These are phyloP conservation scores for Tylopilus sp. DNA, from an alignment of 768 basidiomycete genomes.

Conservation along the genomic window DNA sequence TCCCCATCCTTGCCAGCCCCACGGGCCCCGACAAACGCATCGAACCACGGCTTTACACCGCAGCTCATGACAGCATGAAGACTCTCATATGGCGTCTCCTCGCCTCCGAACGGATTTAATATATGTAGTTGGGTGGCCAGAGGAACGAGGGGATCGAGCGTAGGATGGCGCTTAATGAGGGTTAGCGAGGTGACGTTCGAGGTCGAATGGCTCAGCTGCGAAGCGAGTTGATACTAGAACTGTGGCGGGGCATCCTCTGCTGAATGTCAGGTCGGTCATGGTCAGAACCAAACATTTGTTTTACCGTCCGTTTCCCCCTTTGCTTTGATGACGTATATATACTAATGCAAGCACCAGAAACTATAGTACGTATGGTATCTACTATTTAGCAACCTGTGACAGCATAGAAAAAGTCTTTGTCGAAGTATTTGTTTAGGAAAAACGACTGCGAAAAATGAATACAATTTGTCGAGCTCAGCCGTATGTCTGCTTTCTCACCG, in stretches of 20 bases:
- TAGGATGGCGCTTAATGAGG: conserved; percentile 87
- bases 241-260: conserved; percentile 65
- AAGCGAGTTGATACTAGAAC: conserved; percentile 63
- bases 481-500: background rate
- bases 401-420: conserved; percentile 4
- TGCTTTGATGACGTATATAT: conserved; percentile 80
- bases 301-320: conserved; percentile 73
- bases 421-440: background rate
- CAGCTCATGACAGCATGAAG: conserved; percentile 92
- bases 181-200: conserved; percentile 84
- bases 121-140: conserved; percentile 87
- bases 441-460: background rate
- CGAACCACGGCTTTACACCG: conserved; percentile 97
- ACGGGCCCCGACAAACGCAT: conserved; percentile 90
- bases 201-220: conserved; percentile 76
- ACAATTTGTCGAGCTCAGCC: background rate
- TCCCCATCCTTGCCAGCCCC: conserved; percentile 74
- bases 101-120: conserved; percentile 85
- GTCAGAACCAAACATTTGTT: conserved; percentile 13
- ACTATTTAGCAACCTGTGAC: too few relatives aligned
- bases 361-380: too few relatives aligned
- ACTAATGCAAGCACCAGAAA: too few relatives aligned
- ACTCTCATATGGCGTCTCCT: conserved; percentile 92
- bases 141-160: conserved; percentile 75
- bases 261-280: conserved; percentile 7